Conservation (phyloP, 371 early-diverging fungal species). For the Actinomortierella wolfii region DNA sequence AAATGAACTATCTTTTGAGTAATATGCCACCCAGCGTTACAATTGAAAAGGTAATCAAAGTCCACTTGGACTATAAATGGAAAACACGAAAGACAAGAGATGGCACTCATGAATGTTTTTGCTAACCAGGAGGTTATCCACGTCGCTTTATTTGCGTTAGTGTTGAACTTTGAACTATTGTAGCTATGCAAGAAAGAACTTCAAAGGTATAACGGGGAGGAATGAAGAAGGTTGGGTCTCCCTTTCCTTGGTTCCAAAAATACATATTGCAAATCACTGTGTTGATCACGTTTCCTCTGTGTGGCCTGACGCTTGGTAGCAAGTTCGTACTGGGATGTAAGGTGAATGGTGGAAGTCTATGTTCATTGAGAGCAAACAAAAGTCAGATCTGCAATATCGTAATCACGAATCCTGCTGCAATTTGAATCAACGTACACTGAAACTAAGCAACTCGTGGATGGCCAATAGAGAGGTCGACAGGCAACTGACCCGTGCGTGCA, state of each 20-base stretch:
- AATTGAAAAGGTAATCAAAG: too few species aligned
- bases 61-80: too few species aligned
- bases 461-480: slow-evolving; percentile 14
- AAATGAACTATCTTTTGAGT: too few species aligned
- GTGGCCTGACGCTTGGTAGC: slow-evolving; percentile 8
- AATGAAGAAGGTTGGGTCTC: slow-evolving; percentile 15
- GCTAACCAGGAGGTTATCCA: too few species aligned
- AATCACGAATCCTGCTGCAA: slow-evolving; percentile 2
- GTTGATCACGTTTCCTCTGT: slow-evolving; percentile 7
- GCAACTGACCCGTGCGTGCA: slow-evolving; percentile 14
- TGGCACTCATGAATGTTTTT: too few species aligned
- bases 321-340: slow-evolving; percentile 10
- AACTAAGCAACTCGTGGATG: slow-evolving; percentile 20
- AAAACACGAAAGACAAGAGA: too few species aligned
- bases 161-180: too few species aligned
- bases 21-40: too few species aligned
- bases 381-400: slow-evolving; percentile 2
- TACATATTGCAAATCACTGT: slow-evolving; percentile 3
- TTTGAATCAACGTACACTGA: slow-evolving; percentile 12
- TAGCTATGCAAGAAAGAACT: neutral
- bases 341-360: slow-evolving; percentile 16
- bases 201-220: slow-evolving; percentile 3
- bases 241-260: slow-evolving; percentile 7
- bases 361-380: slow-evolving; percentile 2
- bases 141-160: too few species aligned